These are phyloP conservation scores for Meripilus lineatus DNA, from an alignment of 1,284 basidiomycete genomes.

Conservation along the genomic window DNA sequence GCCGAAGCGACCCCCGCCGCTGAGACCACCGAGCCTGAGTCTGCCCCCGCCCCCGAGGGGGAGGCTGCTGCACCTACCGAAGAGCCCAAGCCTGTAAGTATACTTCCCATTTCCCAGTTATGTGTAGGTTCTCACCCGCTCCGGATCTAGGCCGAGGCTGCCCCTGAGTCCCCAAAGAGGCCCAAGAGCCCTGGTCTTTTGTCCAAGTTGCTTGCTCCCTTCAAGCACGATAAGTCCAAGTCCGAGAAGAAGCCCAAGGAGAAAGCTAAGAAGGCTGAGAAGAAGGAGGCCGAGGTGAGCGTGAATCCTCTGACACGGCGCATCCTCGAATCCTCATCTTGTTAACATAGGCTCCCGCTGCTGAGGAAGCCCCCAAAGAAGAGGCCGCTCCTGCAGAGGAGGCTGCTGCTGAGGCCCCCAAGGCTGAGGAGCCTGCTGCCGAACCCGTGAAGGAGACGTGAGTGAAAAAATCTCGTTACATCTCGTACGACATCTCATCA, in stretches of 20 bases:
- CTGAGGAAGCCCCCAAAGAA: conserved; percentile 26
- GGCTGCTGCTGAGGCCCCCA: conserved; percentile 29
- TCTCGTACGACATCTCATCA: neutral
- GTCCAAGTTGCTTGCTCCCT: conserved; percentile 66
- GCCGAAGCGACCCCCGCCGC: conserved; percentile 33
- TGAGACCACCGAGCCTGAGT: conserved; percentile 22
- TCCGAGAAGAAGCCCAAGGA: conserved; percentile 53
- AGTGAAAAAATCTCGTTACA: conserved; percentile 23
- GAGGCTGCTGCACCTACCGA: conserved; percentile 37
- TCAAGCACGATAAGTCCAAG: conserved; percentile 44
- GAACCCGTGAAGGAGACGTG: conserved; percentile 57
- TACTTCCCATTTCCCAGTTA: conserved; percentile 7
- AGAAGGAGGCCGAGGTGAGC: conserved; percentile 54
- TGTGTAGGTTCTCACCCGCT: conserved; percentile 10
- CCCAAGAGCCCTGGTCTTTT: conserved; percentile 75
- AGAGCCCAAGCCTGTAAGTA: conserved; percentile 59
- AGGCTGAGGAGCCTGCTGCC: conserved; percentile 33
- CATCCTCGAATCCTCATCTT: conserved; percentile 22
- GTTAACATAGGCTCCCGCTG: conserved; percentile 23
- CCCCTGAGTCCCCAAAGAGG: conserved; percentile 44
- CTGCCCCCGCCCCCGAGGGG: conserved; percentile 31
- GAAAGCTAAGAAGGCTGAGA: conserved; percentile 58
- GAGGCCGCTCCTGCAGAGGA: conserved; percentile 25
- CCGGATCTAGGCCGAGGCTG: conserved; percentile 26
- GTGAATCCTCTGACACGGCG: conserved; percentile 29